Base-by-base conservation (phyloP, 225 moss, liverwort and hornwort species). In the Rhytidiadelphus loreus region DNA sequence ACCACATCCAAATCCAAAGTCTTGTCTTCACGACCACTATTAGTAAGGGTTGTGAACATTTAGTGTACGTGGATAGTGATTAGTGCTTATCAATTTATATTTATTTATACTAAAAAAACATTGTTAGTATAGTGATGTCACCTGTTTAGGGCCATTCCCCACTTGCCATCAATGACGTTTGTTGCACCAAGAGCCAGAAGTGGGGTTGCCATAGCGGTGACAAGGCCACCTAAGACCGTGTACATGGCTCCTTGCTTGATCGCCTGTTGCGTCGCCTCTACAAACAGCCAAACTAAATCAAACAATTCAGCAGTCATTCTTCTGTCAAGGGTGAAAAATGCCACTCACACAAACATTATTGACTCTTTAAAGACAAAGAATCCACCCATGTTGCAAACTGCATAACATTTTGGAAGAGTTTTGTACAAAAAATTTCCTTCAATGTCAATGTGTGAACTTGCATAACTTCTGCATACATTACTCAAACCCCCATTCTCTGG, bases 81-180 rank as follows among this genome's bases (percentile, higher is more conserved):
- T 80, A 17, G 5, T 43, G 59, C 43, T 58, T 20, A 8, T 12
- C 29, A 59, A 39, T n/a, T n/a, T n/a, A n/a, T n/a, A n/a, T n/a
- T n/a, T n/a, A n/a, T 46, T 46, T 46, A 50, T 59, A 41, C 13
- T 12, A 7, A 41, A 12, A 56, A 8, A 26, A 17, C 39, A 78
- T 58, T 28, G 12, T 28, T 39, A 39, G 62, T 9, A 29, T 19
- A 8, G 30, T 16, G 53, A 43, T 13, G 37, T 61, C 58, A 98
- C 98, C 98, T 98, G 94, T 97, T 92, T 73, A 98, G 87, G 50
- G 98, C 98, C 89, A 98, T 85, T 73, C 95, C 84, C 98, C 98
- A 98, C 87, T 93, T 97, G 93, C 96, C 86, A 77, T 98, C 98
- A 88, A 98, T 98, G 88, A 95, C 93, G 88, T 95, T 93, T 62